Evolutionary conservation across 495 filamentous ascomycete species (phyloP), one percentile per base, ranked within the genome.

Genomic region (Xylaria bambusicola): DNA sequence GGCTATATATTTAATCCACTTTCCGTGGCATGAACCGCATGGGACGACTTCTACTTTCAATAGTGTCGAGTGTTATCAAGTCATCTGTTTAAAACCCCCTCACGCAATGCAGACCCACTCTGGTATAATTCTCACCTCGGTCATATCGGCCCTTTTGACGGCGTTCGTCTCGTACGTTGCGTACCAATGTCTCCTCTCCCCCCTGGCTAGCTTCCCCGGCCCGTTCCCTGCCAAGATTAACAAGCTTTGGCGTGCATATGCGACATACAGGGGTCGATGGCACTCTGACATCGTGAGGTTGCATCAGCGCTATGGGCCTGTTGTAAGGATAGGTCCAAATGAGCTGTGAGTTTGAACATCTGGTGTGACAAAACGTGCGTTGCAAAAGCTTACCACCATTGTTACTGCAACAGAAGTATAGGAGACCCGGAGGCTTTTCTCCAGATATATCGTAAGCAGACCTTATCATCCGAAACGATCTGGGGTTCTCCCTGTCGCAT

Each of bases 291-390:
- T 56, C 6, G 12, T 47, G 2, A 27, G 6, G 4, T 20, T 56
- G 9, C 53, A 56, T 38, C 41, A 38, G 21, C 53, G 53, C 17
- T 56, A 56, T 27, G 53, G 53, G 6, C 53, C 41, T n/a, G 53
- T 56, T 6, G 53, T 56, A 9, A 47, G 53, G 29, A 56, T 56
- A 46, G 53, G 53, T 6, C 53, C 53, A n/a, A 48, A 38, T 20
- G 53, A 56, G n/a, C 42, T 56, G 53, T 56, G 53, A 45, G 12
- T 10, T 2, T 17, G 12, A 6, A 6, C 10, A 5, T 33, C 29
- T 10, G 29, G 29, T 33, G n/a, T n/a, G n/a, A n/a, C n/a, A n/a
- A n/a, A n/a, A n/a, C n/a, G n/a, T n/a, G n/a, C n/a, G n/a, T n/a
- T n/a, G n/a, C n/a, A n/a, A n/a, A n/a, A n/a, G n/a, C n/a, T n/a